Evolutionary conservation across 495 filamentous ascomycete species (phyloP), one percentile per base, ranked within the genome.

Genomic region (Sordaria brevicollis): DNA sequence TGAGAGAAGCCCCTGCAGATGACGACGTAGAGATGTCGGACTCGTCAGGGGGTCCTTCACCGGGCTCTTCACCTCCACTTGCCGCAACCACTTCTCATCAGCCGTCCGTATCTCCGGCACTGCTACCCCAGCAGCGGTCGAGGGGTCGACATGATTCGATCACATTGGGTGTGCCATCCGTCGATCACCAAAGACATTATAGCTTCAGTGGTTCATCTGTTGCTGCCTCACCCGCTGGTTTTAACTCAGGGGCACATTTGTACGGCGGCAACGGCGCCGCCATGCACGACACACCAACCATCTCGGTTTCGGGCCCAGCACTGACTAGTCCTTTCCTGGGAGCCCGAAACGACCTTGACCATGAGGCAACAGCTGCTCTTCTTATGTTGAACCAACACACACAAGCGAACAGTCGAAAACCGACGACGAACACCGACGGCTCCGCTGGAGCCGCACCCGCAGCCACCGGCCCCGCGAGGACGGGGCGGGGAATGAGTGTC

Each of bases 281-380:
- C 49, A 76, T 69, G 35, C 70, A 75, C 49, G 25, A 62, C 25
- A 31, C 49, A 6, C 49, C 21, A 31, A 31, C 49, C 49, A 29
- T 13, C 65, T 82, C 78, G 25, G 73, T 76, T 21, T 72, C 83
- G 17, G 78, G 79, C 10, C 84, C 84, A 8, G 73, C 81, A 5
- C 73, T 85, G 57, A 82, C 84, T 5, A 86, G 83, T 43, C 88
- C 88, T 7, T 80, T 80, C 8, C 71, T 87, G 29, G 74, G 74
- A 19, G 81, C 84, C 1, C 80, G 81, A 39, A 73, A 79, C 36
- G 84, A 87, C 41, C 79, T 85, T 1, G 91, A 94, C 71, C 90
- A 93, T 70, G 92, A 94, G 76, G 92, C 90, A 1, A 93, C 91
- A 1, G 89, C 91, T 19, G 92, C 92, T 2, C 79, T 96, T 72